Percentiles rank a stretch among this genome's conserved stretches.
phyloP scores from a whole-genome alignment of 2,329 filamentous ascomycete genomes.

The Diplodia corticola region DNA sequence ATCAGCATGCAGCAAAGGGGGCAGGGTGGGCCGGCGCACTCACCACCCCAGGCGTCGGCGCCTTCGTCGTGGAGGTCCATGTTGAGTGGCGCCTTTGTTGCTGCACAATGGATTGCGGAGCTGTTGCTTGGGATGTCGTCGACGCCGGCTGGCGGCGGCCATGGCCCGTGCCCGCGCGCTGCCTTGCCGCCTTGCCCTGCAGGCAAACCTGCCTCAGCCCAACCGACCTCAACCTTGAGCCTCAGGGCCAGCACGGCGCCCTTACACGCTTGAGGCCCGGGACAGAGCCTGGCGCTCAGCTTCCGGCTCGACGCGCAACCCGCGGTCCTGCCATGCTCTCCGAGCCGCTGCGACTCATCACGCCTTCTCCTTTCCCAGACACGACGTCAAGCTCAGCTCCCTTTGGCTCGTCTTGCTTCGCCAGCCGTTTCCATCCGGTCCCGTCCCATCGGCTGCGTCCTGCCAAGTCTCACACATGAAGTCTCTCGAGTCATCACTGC shows the following conservation, averaged over 20 bases:
- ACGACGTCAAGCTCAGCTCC: too few relatives aligned
- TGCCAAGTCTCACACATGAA: not conserved
- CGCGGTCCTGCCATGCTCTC: not conserved
- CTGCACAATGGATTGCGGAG: slow-evolving; percentile 4
- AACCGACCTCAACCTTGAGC: too few relatives aligned
- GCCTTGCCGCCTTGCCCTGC: not conserved
- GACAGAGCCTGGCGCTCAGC: slow-evolving; percentile 1
- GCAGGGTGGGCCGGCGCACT: slow-evolving; percentile 16
- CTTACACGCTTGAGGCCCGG: not conserved
- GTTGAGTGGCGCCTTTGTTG: slow-evolving; percentile 9
- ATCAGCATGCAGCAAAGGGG: slow-evolving; percentile 16
- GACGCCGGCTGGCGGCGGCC: not conserved
- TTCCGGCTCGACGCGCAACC: not conserved
- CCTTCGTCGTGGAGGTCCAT: slow-evolving; percentile 48
- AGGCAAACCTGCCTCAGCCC: too few relatives aligned
- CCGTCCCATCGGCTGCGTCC: not conserved
- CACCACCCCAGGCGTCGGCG: slow-evolving; percentile 46
- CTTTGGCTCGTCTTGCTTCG: not conserved
- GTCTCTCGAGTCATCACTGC: not conserved
- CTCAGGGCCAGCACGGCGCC: not conserved
- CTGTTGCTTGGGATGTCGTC: slow-evolving; percentile 13
- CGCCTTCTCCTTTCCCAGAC: not conserved
- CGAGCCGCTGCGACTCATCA: not conserved
- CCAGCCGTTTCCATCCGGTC: not conserved
- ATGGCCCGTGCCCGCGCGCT: not conserved